Percentiles rank a stretch among this genome's conserved stretches.
These are phyloP conservation scores for Pseudogymnoascus sp. DNA, from an alignment of 2,329 filamentous ascomycete genomes.

Conservation along the genomic window DNA sequence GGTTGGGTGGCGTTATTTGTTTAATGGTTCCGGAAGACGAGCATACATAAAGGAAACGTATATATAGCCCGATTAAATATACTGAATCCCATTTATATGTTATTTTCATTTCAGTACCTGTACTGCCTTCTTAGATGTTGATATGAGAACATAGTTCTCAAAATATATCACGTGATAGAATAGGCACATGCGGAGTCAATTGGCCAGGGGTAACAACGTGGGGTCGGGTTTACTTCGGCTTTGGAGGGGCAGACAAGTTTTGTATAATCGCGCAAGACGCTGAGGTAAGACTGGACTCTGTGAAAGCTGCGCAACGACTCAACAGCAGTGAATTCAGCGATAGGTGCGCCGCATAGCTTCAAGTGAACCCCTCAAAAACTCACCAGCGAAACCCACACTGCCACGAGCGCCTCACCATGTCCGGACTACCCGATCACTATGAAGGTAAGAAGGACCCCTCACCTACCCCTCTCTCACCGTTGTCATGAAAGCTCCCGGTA, in stretches of 20 bases:
- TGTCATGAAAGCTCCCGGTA: not conserved
- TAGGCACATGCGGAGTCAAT: not conserved
- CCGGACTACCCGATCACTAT: conserved; percentile 22
- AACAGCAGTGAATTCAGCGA: not conserved
- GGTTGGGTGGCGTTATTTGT: not conserved
- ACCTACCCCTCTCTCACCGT: not conserved
- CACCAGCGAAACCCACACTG: not conserved
- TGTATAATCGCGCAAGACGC: not conserved
- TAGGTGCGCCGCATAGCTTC: not conserved
- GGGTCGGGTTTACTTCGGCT: conserved; percentile 3
- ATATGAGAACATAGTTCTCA: no score
- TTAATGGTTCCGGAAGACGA: not conserved
- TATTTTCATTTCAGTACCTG: not conserved
- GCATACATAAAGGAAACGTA: not conserved
- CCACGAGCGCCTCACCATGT: conserved; percentile 16
- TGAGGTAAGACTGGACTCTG: conserved; percentile 4
- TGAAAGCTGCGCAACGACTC: not conserved
- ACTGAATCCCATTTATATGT: not conserved
- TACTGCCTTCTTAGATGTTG: no score
- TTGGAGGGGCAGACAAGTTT: conserved; percentile 10
- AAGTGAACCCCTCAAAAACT: not conserved
- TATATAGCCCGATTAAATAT: not conserved
- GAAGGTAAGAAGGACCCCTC: conserved; percentile 15
- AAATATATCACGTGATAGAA: not conserved
- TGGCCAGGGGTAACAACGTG: conserved; percentile 6